Evolutionary conservation across 768 basidiomycete species (phyloP).

Genomic region (Fomitopsis serialis): DNA sequence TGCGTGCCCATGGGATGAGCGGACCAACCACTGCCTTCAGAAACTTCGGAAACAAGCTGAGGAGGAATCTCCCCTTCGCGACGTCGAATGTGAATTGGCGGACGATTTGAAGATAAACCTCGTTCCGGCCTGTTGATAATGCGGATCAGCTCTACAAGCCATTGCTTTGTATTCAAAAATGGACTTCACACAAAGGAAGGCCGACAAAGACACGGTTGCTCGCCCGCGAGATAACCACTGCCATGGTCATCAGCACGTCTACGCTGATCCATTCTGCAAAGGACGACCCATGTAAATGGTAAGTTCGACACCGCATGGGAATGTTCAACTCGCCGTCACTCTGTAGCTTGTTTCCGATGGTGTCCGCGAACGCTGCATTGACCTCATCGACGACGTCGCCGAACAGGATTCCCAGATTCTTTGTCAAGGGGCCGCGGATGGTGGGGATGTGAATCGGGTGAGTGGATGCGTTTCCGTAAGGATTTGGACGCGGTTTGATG

Average conservation of each 20-base stretch:
- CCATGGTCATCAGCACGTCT: conserved; percentile 21
- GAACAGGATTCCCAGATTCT: conserved; percentile 18
- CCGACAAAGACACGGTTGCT: conserved; percentile 47
- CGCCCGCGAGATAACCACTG: conserved; percentile 33
- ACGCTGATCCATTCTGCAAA: conserved; percentile 33
- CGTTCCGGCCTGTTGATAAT: conserved; percentile 23
- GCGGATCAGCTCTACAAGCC: conserved; percentile 1
- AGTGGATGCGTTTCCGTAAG: no score
- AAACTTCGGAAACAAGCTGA: conserved; percentile 28
- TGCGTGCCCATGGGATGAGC: conserved; percentile 10
- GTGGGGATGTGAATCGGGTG: conserved; percentile 19
- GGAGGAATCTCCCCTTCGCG: conserved; percentile 16
- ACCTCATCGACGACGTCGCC: conserved; percentile 23
- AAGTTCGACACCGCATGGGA: background rate
- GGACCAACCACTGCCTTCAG: conserved; percentile 21
- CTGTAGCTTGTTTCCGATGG: conserved; percentile 16
- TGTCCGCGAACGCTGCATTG: conserved; percentile 19
- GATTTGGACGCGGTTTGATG: no score
- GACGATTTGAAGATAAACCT: conserved; percentile 24
- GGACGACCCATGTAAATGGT: background rate
- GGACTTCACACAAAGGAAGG: conserved; percentile 39
- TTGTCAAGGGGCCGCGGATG: conserved; percentile 22
- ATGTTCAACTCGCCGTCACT: conserved; percentile 8
- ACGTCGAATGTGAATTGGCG: conserved; percentile 29
- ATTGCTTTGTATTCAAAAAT: background rate